phyloP scores from a whole-genome alignment of 768 basidiomycete species.

The Boletus tylopilopsis region DNA sequence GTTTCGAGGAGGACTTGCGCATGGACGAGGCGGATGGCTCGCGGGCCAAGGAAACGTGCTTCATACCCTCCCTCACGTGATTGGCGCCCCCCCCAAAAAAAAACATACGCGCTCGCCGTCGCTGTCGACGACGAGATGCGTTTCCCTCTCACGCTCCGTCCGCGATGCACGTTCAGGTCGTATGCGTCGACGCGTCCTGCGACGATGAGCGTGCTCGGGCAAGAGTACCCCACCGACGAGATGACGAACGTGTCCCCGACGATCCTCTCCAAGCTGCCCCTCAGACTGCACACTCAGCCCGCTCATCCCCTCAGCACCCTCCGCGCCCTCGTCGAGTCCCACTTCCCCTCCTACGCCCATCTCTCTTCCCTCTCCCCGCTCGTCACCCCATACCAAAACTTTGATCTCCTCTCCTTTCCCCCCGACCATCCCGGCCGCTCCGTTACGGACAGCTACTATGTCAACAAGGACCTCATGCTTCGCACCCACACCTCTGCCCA shows the following conservation, averaged over 20 bases:
- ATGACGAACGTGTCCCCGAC: slow-evolving; percentile 83
- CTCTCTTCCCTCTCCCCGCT: slow-evolving; percentile 80
- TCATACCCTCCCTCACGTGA: slow-evolving; percentile 6
- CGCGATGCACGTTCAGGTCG: slow-evolving; percentile 3
- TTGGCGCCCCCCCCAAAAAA: too few species aligned
- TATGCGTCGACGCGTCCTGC: slow-evolving; percentile 13
- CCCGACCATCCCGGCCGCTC: slow-evolving; percentile 90
- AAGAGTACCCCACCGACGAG: slow-evolving; percentile 69
- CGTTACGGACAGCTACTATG: slow-evolving; percentile 91
- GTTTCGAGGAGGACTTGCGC: slow-evolving; percentile 23
- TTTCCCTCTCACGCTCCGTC: slow-evolving; percentile 3
- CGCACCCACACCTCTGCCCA: slow-evolving; percentile 99
- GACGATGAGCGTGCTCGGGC: slow-evolving; percentile 53
- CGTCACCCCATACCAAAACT: slow-evolving; percentile 89
- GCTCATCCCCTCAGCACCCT: slow-evolving; percentile 87
- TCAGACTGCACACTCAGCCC: slow-evolving; percentile 70
- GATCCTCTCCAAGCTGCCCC: slow-evolving; percentile 76
- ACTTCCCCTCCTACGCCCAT: slow-evolving; percentile 72
- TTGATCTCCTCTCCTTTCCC: slow-evolving; percentile 95
- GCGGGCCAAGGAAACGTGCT: neutral
- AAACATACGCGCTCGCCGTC: slow-evolving; percentile 19
- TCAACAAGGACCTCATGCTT: slow-evolving; percentile 87
- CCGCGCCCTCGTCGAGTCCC: slow-evolving; percentile 76
- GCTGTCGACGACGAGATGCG: slow-evolving; percentile 15
- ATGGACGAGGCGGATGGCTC: slow-evolving; percentile 19